phyloP scores from a whole-genome alignment of 768 basidiomycete species.

The Hygrocybe coccinea region DNA sequence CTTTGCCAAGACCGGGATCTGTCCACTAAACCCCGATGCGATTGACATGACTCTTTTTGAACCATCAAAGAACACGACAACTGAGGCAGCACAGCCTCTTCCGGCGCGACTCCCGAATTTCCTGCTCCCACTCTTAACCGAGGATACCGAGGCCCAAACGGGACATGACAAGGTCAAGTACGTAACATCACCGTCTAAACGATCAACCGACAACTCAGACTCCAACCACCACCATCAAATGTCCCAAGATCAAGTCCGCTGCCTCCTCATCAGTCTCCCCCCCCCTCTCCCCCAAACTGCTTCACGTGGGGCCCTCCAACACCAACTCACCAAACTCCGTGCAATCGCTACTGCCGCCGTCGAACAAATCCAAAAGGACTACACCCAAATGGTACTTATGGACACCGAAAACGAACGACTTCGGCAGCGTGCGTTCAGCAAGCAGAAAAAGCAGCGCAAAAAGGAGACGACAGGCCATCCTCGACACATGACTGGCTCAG shows the following conservation, averaged over 20 bases:
- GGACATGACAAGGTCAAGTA: not conserved
- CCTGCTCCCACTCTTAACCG: conserved; percentile 3
- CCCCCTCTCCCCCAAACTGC: conserved; percentile 3
- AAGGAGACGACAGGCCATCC: conserved; percentile 1
- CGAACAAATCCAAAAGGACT: conserved; percentile 7
- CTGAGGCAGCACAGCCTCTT: conserved; percentile 11
- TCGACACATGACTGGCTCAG: not conserved
- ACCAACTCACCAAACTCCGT: conserved; percentile 9
- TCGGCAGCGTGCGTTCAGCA: conserved; percentile 8
- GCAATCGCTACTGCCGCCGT: not conserved
- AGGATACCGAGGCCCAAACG: not conserved
- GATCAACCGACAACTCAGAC: not conserved
- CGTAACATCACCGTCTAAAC: not conserved
- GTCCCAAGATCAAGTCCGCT: not conserved
- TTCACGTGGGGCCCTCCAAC: conserved; percentile 1
- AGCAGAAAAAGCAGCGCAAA: conserved; percentile 7
- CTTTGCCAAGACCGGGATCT: conserved; percentile 5
- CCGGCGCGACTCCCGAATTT: conserved; percentile 10
- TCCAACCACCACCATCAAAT: not conserved
- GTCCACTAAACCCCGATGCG: conserved; percentile 1
- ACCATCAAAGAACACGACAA: conserved; percentile 4
- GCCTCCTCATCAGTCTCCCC: not conserved
- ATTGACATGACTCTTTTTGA: not conserved
- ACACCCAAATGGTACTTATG: conserved; percentile 15
- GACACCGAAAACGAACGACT: conserved; percentile 13